Base-by-base conservation (phyloP, 768 basidiomycete species). In the Boletus bicolor region DNA sequence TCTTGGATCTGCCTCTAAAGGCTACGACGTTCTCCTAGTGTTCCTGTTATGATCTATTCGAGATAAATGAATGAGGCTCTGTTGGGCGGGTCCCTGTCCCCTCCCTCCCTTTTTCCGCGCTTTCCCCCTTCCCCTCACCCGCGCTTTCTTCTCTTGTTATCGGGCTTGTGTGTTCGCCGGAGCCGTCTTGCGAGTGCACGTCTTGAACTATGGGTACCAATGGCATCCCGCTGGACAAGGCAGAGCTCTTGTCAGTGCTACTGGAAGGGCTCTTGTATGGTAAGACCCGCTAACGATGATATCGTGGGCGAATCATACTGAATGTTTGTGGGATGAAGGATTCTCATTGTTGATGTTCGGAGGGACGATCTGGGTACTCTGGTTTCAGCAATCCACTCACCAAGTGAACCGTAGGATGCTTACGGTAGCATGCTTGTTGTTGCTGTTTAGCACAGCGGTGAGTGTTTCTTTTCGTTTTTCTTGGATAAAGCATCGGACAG, bases 271-370 rank as follows among this genome's bases (percentile, higher is more conserved):
- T 58, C 3, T 28, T 67, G 26, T 65, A 68, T 41, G 66, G 65
- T 65, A 55, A 52, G 41, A 35, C 3, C 9, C 12, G 9, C 32
- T 14, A 9, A 14, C 17, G 11, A 35, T 11, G 7, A 19, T 44
- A 28, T 42, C 21, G 11, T 19, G 35, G 0, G 30, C 3, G 32
- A 37, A 21, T 2, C 26, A 24, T 39, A 1, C 37, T 59, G n/a
- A 56, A 4, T 7, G 3, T n/a, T 34, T 26, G 12, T 45, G 14
- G 14, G 0, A 0, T 14, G n/a, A 30, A 75, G 73, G 73, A 0
- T 71, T 74, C 52, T 75, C 72, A 5, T 34, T 73, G 28, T 51
- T 74, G 38, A 73, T 75, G 73, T 75, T 72, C 55, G 61, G 64
- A 7, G 63, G 60, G 3, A 70, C 72, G 1, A 42, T 75, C 11